These are phyloP conservation scores for Hortaea werneckii DNA, from an alignment of 2,329 filamentous ascomycete species.

Conservation along the genomic window DNA sequence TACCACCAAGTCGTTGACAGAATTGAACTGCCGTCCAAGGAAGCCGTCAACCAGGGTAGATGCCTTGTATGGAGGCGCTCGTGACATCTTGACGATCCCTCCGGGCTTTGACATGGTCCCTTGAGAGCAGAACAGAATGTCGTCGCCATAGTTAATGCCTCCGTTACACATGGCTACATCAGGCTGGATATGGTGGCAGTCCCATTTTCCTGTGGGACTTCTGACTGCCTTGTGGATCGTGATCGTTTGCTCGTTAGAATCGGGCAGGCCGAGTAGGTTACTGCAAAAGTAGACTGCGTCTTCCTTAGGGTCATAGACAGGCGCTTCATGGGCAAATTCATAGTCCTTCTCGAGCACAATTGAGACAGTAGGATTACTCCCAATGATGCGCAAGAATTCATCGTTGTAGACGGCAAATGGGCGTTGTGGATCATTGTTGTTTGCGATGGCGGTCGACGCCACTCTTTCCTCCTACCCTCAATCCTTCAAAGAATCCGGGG, in stretches of 20 bases:
- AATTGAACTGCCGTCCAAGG: constrained; percentile 51
- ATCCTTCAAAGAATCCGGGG: too few relatives aligned
- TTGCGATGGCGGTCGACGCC: background rate
- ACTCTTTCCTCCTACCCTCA: constrained; percentile 3
- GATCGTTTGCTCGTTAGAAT: constrained; percentile 11
- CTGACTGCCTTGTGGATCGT: constrained; percentile 18
- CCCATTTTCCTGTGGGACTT: constrained; percentile 27
- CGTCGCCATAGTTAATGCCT: constrained; percentile 37
- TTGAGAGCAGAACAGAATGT: constrained; percentile 25
- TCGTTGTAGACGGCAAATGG: constrained; percentile 20
- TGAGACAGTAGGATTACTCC: constrained; percentile 11
- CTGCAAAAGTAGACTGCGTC: constrained; percentile 34
- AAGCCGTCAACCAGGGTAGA: constrained; percentile 45
- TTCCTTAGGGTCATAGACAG: constrained; percentile 23
- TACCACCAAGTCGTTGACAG: constrained; percentile 48
- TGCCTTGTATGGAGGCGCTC: constrained; percentile 13
- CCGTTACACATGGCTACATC: constrained; percentile 39
- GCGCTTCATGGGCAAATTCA: constrained; percentile 30
- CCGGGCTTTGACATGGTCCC: constrained; percentile 14
- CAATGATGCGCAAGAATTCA: constrained; percentile 17
- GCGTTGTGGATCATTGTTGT: constrained; percentile 7
- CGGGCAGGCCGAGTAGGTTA: constrained; percentile 21
- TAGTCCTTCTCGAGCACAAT: constrained; percentile 16
- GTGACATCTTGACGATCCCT: constrained; percentile 16
- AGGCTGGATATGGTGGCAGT: constrained; percentile 28